A percentile compares a stretch with the other conserved stretches of the same genome.
Conservation (phyloP, 352 stramenopile genomes). For the Phytophthora pseudosyringae region DNA sequence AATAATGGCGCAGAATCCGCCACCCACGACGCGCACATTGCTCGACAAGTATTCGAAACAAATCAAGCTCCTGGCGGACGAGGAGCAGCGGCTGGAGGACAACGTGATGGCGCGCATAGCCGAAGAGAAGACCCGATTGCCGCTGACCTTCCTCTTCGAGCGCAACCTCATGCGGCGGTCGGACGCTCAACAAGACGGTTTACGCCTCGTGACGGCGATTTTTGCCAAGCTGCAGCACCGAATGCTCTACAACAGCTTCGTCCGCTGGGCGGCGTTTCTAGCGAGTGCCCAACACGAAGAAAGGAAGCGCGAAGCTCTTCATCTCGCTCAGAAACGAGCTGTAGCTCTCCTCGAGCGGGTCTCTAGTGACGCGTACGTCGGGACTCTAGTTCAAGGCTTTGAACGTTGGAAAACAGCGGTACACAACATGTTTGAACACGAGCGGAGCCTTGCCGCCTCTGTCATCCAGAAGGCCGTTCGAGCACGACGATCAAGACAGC, state of each 20-base stretch:
- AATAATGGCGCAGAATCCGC: not conserved
- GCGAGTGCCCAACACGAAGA: conserved; percentile 24
- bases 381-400: conserved; percentile 47
- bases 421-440: conserved; percentile 17
- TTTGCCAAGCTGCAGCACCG: conserved; percentile 76
- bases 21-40: conserved; percentile 1
- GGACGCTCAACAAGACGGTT: conserved; percentile 63
- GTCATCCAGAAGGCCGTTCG: conserved; percentile 56
- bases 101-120: conserved; percentile 52
- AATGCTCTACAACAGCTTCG: conserved; percentile 52
- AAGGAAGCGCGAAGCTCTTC: conserved; percentile 33
- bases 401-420: conserved; percentile 35
- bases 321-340: conserved; percentile 39
- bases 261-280: conserved; percentile 45
- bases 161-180: conserved; percentile 57
- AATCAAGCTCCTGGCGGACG: conserved; percentile 17
- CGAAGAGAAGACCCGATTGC: conserved; percentile 59
- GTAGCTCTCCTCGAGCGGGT: conserved; percentile 61
- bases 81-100: conserved; percentile 42
- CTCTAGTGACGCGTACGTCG: conserved; percentile 64
- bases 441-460: conserved; percentile 43
- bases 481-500: conserved; percentile 38
- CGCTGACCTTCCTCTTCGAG: conserved; percentile 80
- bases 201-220: conserved; percentile 62
- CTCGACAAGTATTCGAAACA: conserved; percentile 24